A percentile compares a stretch with the other conserved stretches of the same genome.
Evolutionary conservation across 2,329 filamentous ascomycete species (phyloP).

Genomic region (Fusarium sp.): DNA sequence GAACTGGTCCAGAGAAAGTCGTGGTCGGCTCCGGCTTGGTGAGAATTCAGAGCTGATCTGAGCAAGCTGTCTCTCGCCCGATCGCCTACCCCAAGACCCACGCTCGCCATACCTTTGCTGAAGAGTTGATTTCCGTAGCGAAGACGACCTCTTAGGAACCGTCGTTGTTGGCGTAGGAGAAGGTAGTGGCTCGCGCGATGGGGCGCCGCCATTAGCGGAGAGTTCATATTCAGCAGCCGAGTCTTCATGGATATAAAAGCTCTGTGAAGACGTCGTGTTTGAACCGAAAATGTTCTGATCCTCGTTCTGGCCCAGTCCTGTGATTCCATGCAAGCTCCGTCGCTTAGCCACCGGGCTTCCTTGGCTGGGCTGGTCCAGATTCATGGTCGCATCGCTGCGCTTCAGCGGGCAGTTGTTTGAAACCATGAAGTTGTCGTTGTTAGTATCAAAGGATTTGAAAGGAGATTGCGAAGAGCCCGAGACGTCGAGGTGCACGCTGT

Average conservation of each 20-base stretch:
- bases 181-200: conserved; percentile 55
- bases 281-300: conserved; percentile 84
- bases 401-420: conserved; percentile 82
- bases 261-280: conserved; percentile 53
- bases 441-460: conserved; percentile 63
- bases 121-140: conserved; percentile 85
- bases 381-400: conserved; percentile 91
- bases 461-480: conserved; percentile 64
- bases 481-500: conserved; percentile 69
- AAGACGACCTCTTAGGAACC: conserved; percentile 77
- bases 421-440: conserved; percentile 48
- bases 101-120: conserved; percentile 84
- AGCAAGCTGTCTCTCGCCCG: conserved; percentile 67
- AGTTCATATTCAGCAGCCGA: conserved; percentile 65
- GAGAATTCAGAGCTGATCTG: conserved; percentile 65
- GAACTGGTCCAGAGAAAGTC: conserved; percentile 84
- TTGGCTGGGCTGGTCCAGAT: conserved; percentile 80
- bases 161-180: conserved; percentile 63
- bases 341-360: conserved; percentile 93
- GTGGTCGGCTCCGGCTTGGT: conserved; percentile 72
- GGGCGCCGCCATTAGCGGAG: conserved; percentile 49
- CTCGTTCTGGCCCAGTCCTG: conserved; percentile 66
- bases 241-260: conserved; percentile 67
- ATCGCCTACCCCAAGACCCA: conserved; percentile 70
- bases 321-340: conserved; percentile 83